Evolutionary conservation across 371 early-diverging fungal genomes (phyloP).

Genomic region (Apophysomyces trapeziformis): DNA sequence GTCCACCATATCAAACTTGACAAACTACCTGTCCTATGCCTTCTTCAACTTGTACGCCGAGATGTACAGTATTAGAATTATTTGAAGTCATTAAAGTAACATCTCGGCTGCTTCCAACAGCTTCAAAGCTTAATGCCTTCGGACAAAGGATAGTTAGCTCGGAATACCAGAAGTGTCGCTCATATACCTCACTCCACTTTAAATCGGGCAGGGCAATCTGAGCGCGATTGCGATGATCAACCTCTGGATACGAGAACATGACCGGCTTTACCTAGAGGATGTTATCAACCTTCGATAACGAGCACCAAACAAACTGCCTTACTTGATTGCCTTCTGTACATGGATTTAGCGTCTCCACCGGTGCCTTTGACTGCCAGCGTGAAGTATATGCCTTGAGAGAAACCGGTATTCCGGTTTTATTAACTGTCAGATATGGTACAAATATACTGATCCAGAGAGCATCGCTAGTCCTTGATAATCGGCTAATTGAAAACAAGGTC

Average conservation of each 20-base stretch:
- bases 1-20: background rate
- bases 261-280: constrained; percentile 52
- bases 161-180: constrained; percentile 2
- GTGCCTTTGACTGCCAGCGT: constrained; percentile 26
- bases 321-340: constrained; percentile 30
- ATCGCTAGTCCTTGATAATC: constrained; percentile 26
- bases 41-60: constrained; percentile 77
- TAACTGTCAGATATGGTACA: constrained; percentile 69
- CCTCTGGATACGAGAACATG: constrained; percentile 80
- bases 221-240: constrained; percentile 75
- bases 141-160: background rate
- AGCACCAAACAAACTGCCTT: background rate
- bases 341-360: constrained; percentile 22
- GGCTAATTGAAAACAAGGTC: constrained; percentile 13
- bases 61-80: constrained; percentile 48
- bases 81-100: constrained; percentile 52
- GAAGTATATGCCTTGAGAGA: constrained; percentile 25
- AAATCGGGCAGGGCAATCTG: constrained; percentile 65
- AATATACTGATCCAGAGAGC: constrained; percentile 39
- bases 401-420: constrained; percentile 73
- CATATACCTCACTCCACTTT: constrained; percentile 70
- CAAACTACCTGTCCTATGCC: constrained; percentile 54
- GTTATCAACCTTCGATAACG: background rate
- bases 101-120: constrained; percentile 76
- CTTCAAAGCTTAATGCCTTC: constrained; percentile 83